Conservation (phyloP, 306 rosid species). For the Quercus parvula region DNA sequence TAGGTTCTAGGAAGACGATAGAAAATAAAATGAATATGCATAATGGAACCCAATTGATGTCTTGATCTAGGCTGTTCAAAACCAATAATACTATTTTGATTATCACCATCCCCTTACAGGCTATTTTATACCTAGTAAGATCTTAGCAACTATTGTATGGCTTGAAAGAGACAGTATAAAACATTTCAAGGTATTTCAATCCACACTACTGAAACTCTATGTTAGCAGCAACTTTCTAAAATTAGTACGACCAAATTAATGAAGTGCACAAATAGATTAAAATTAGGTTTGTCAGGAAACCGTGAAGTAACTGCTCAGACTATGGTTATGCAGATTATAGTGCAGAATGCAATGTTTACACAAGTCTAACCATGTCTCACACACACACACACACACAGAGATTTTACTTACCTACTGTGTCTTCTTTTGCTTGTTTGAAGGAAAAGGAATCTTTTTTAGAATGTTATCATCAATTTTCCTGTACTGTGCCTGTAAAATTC, state of each 20-base stretch:
- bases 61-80: background rate
- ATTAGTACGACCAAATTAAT: background rate
- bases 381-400: background rate
- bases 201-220: background rate
- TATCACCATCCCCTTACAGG: background rate
- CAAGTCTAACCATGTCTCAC: slow-evolving; percentile 18
- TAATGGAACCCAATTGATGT: background rate
- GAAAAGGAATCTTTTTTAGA: slow-evolving; percentile 59
- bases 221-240: background rate
- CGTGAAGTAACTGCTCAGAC: background rate
- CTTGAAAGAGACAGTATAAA: background rate
- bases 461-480: slow-evolving; percentile 51
- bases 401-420: slow-evolving; percentile 54
- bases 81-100: too few relatives aligned
- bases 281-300: too few relatives aligned
- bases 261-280: background rate
- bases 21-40: background rate
- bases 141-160: background rate
- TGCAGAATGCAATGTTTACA: background rate
- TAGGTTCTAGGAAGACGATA: background rate
- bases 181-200: background rate
- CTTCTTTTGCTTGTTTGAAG: slow-evolving; percentile 76
- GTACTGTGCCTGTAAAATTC: slow-evolving; percentile 44
- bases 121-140: background rate
- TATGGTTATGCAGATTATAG: background rate